Evolutionary conservation across 2,329 filamentous ascomycete species (phyloP), one percentile per base, ranked within the genome.

Genomic region (Huntiella moniliformis): DNA sequence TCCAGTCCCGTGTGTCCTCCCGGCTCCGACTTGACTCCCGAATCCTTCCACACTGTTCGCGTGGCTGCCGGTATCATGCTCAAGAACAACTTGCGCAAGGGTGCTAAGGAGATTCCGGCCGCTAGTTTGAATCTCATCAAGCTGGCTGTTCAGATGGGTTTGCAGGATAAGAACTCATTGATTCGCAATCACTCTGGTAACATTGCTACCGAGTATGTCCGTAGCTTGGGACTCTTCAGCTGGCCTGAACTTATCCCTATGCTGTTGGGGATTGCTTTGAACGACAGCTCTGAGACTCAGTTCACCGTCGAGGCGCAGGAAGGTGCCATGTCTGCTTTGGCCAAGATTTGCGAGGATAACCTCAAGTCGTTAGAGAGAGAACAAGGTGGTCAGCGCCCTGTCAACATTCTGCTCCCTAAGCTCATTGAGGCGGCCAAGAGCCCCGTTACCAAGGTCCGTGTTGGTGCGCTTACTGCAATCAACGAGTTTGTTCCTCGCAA

Each of bases 281-380:
- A 93, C 60, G 64, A 76, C 47, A 68, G 66, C 39, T 79, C 82
- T 36, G 38, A 37, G 16, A 44, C 40, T 4, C 75, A 79, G 51
- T 67, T 77, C 16, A 67, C 83, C 5, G 65, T 71, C 38, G 73
- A 83, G 56, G 78, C 80, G 10, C 86, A 95, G 58, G 88, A 98
- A 60, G 87, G 87, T 51, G 87, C 85, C 54, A 94, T 96, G 82
- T 77, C 82, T 42, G 87, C 91, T 41, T 69, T 98, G 61, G 68
- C 81, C 59, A 96, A 96, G 67, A 87, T 98, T 51, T 98, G 91
- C 63, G 91, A 98, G 63, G 91, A 98, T 63, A 95, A 93, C 64
- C 79, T 76, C 56, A 85, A 82, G 58, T 70, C 84, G 49, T 67
- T 98, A 45, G 85, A 93, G 62, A 78, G 79, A 55, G 84, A 94